Conservation (phyloP, 768 basidiomycete species). For the Phylloporus sp. region DNA sequence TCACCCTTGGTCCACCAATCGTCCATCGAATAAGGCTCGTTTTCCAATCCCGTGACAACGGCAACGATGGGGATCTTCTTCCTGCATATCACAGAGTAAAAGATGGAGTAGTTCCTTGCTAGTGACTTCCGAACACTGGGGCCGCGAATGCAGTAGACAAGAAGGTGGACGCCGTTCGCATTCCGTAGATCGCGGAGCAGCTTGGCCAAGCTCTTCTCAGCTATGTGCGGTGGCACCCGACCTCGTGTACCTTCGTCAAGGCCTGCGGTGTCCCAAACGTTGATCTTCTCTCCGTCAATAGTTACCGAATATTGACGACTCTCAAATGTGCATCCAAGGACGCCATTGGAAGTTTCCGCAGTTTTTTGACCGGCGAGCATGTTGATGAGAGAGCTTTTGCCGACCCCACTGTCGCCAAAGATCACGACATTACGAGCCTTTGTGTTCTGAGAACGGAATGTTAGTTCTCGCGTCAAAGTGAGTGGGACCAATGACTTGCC, state of each 20-base stretch:
- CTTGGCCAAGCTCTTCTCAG: conserved; percentile 21
- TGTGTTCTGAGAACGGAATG: background rate
- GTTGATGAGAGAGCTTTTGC: conserved; percentile 44
- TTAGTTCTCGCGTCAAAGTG: background rate
- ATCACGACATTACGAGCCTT: conserved; percentile 35
- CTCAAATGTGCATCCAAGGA: conserved; percentile 36
- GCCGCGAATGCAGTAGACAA: conserved; percentile 34
- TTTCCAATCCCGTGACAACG: conserved; percentile 34
- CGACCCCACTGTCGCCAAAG: conserved; percentile 41
- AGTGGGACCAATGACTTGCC: conserved; percentile 7
- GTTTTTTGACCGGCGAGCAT: conserved; percentile 31
- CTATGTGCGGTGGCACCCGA: conserved; percentile 23
- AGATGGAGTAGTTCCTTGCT: conserved; percentile 29
- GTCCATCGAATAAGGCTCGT: conserved; percentile 30
- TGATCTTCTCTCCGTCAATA: conserved; percentile 14
- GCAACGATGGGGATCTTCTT: conserved; percentile 30
- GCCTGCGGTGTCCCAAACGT: conserved; percentile 34
- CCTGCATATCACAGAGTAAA: conserved; percentile 30
- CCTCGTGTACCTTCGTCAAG: conserved; percentile 28
- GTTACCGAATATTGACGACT: conserved; percentile 20
- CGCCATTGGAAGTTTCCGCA: conserved; percentile 31
- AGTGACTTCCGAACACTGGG: conserved; percentile 23
- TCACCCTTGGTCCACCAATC: conserved; percentile 39
- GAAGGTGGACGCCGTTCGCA: conserved; percentile 29
- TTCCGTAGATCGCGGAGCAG: conserved; percentile 31